A percentile compares a stretch with the other conserved stretches of the same genome.
phyloP scores from a whole-genome alignment of 1,284 basidiomycete species.

The Trichosporon asahii region DNA sequence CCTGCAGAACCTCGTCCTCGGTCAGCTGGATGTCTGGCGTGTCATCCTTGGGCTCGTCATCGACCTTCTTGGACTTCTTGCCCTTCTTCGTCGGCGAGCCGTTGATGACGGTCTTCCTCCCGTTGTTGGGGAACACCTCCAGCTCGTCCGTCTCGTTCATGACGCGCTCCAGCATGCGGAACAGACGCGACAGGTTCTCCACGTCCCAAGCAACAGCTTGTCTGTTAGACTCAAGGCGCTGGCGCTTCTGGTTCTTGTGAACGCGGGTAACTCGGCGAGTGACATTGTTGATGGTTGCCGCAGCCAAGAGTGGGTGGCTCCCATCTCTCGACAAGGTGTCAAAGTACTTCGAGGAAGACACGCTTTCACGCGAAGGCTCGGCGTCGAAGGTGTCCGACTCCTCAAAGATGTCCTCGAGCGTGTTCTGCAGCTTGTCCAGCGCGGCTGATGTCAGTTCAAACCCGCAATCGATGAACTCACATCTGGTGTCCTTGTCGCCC shows the following conservation, averaged over 20 bases:
- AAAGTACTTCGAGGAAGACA: conserved; percentile 61
- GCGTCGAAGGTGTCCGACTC: conserved; percentile 75
- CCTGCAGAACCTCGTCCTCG: conserved; percentile 57
- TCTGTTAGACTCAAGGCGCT: conserved; percentile 13
- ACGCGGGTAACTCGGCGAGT: conserved; percentile 32
- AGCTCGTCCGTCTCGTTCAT: conserved; percentile 68
- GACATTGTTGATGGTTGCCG: conserved; percentile 65
- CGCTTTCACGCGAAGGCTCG: conserved; percentile 59
- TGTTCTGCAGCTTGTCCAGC: conserved; percentile 65
- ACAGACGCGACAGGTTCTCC: conserved; percentile 60
- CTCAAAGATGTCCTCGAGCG: conserved; percentile 82
- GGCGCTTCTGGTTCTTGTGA: conserved; percentile 27
- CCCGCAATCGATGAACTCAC: conserved; percentile 50
- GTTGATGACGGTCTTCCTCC: conserved; percentile 23
- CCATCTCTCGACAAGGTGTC: conserved; percentile 60
- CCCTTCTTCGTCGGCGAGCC: conserved; percentile 54
- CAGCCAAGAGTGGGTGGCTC: conserved; percentile 61
- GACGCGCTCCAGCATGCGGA: conserved; percentile 72
- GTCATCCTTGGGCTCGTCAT: conserved; percentile 26
- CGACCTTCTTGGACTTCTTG: conserved; percentile 40
- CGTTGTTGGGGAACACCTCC: conserved; percentile 61
- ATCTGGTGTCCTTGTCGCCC: conserved; percentile 71
- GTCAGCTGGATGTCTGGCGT: conserved; percentile 40
- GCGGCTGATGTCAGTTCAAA: conserved; percentile 56
- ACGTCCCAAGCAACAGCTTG: conserved; percentile 55